Evolutionary conservation across 2,329 filamentous ascomycete species (phyloP).

Genomic region (Penicillium verrucosum): DNA sequence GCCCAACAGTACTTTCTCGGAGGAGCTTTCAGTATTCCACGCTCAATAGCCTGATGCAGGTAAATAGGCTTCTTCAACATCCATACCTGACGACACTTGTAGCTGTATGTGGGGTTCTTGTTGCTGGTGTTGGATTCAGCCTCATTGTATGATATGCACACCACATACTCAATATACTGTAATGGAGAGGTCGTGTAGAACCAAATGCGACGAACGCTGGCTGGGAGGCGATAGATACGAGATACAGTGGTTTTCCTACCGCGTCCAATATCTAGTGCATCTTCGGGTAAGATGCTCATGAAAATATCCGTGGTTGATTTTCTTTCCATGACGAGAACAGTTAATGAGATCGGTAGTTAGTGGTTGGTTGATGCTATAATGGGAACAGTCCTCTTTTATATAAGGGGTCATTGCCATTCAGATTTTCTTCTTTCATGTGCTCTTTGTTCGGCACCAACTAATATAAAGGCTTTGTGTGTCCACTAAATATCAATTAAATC

Average conservation of each 20-base stretch:
- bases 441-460: background rate
- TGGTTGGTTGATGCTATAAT: too few species aligned
- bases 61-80: background rate
- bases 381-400: background rate
- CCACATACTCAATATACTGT: background rate
- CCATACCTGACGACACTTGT: slow-evolving; percentile 1
- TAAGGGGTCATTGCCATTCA: background rate
- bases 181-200: background rate
- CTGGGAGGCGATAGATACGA: background rate
- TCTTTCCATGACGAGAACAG: background rate
- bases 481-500: background rate
- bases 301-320: background rate
- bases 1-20: slow-evolving; percentile 1
- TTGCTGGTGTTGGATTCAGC: background rate
- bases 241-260: background rate
- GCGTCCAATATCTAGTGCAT: background rate
- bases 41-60: background rate
- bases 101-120: background rate
- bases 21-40: background rate
- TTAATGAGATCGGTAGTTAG: too few species aligned
- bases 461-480: background rate
- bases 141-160: slow-evolving; percentile 1
- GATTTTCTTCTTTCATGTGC: background rate
- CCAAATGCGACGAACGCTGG: background rate
- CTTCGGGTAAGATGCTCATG: background rate